Evolutionary conservation across 208 protist genomes (phyloP).

Genomic region (Leishmania braziliensis): DNA sequence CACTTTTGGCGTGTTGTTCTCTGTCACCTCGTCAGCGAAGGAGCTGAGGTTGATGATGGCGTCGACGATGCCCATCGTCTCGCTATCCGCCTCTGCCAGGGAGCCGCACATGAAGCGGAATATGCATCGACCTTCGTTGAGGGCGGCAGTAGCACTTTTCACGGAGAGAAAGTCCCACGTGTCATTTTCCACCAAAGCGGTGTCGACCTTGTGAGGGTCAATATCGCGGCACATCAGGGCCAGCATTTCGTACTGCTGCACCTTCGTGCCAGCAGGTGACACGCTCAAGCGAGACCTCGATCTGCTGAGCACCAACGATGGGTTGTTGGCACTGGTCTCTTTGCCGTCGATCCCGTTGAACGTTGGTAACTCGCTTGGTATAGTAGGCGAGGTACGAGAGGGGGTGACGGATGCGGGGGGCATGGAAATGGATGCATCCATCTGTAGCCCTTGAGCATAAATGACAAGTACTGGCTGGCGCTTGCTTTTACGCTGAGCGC

Average conservation of each 20-base stretch:
- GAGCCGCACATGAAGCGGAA: conserved; percentile 81
- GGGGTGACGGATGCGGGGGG: background rate
- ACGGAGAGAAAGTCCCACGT: conserved; percentile 85
- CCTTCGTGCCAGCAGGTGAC: conserved; percentile 33
- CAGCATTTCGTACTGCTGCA: conserved; percentile 83
- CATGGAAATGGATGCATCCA: conserved; percentile 30
- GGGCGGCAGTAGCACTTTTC: conserved; percentile 30
- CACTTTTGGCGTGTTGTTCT: conserved; percentile 86
- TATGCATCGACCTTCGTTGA: conserved; percentile 71
- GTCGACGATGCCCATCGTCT: conserved; percentile 62
- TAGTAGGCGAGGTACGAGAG: background rate
- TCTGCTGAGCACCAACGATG: conserved; percentile 6
- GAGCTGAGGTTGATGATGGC: conserved; percentile 73
- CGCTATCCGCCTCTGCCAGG: conserved; percentile 36
- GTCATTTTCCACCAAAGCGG: conserved; percentile 44
- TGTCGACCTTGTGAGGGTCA: conserved; percentile 34
- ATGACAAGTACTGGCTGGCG: conserved; percentile 56
- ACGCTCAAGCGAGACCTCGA: conserved; percentile 24
- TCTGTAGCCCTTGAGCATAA: conserved; percentile 58
- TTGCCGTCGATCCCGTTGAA: conserved; percentile 13
- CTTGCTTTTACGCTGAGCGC: background rate
- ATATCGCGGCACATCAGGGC: conserved; percentile 67
- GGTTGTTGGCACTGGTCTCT: conserved; percentile 10
- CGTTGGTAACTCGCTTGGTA: conserved; percentile 16
- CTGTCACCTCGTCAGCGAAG: conserved; percentile 71